A percentile compares a stretch with the other conserved stretches of the same genome.
Evolutionary conservation across 768 basidiomycete species (phyloP).

Genomic region (Strobilomyces echinocephalus): DNA sequence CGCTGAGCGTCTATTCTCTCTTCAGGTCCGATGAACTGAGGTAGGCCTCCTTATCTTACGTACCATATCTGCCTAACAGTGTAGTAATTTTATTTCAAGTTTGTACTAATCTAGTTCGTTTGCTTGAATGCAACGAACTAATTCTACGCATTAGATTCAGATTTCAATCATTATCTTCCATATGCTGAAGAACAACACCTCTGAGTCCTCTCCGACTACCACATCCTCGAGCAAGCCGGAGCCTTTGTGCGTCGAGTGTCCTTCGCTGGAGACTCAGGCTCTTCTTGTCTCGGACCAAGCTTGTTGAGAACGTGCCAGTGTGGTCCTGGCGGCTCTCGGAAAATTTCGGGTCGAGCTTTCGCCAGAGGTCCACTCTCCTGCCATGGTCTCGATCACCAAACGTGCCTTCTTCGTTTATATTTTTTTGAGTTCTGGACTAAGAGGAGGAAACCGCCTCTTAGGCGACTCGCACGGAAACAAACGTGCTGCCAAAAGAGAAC

Average conservation of each 20-base stretch:
- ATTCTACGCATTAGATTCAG: background rate
- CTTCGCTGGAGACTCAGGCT: background rate
- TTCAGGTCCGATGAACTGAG: background rate
- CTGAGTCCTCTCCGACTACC: background rate
- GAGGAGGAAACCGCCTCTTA: background rate
- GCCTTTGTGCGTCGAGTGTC: background rate
- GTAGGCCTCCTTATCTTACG: too few relatives aligned
- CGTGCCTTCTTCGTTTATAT: background rate
- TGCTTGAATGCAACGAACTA: background rate
- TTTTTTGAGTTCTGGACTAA: background rate
- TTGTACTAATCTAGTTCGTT: conserved; percentile 1
- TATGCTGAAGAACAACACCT: background rate
- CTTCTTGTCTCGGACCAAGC: background rate
- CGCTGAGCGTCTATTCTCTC: background rate
- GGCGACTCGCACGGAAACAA: background rate
- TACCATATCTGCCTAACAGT: background rate
- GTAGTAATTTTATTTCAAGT: background rate
- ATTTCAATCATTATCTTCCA: background rate
- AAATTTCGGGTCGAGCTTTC: background rate
- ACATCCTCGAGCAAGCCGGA: background rate
- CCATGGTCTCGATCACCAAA: background rate
- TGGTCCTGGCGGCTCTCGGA: background rate
- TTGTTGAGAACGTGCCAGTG: background rate
- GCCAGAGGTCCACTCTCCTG: background rate
- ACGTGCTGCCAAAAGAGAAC: background rate